A percentile compares a stretch with the other conserved stretches of the same genome.
Conservation (phyloP, 768 basidiomycete species). For the Pulveroboletus ravenelii region DNA sequence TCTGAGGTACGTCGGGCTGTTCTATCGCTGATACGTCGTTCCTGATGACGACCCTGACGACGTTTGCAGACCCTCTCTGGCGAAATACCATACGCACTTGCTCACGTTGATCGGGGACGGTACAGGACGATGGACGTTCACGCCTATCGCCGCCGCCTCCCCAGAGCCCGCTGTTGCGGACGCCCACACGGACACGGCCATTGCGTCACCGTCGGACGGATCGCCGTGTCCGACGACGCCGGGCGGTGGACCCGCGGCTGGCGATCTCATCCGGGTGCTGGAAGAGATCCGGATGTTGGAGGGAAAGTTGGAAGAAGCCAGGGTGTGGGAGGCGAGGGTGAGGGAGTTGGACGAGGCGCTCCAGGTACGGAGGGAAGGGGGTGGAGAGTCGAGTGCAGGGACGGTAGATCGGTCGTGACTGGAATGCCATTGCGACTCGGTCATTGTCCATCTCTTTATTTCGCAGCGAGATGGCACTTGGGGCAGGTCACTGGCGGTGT, state of each 20-base stretch:
- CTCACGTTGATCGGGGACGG: conserved; percentile 74
- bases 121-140: conserved; percentile 66
- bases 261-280: conserved; percentile 22
- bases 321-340: conserved; percentile 25
- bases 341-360: conserved; percentile 23
- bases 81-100: conserved; percentile 85
- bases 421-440: background rate
- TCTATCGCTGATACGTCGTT: background rate
- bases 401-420: background rate
- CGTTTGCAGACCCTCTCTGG: conserved; percentile 60
- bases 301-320: conserved; percentile 20
- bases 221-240: background rate
- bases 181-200: background rate
- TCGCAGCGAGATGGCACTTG: background rate
- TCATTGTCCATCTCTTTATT: background rate
- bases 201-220: background rate
- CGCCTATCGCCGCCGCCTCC: conserved; percentile 38
- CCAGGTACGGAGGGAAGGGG: conserved; percentile 12
- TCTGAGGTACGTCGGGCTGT: conserved; percentile 49
- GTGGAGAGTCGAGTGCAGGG: background rate
- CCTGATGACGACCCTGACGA: background rate
- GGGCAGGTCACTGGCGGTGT: too few species aligned
- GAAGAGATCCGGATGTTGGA: conserved; percentile 28
- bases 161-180: background rate
- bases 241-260: conserved; percentile 1